Evolutionary conservation across 805 yeast species (phyloP), one percentile per base, ranked within the genome.

Genomic region (Kuraishia cidri): DNA sequence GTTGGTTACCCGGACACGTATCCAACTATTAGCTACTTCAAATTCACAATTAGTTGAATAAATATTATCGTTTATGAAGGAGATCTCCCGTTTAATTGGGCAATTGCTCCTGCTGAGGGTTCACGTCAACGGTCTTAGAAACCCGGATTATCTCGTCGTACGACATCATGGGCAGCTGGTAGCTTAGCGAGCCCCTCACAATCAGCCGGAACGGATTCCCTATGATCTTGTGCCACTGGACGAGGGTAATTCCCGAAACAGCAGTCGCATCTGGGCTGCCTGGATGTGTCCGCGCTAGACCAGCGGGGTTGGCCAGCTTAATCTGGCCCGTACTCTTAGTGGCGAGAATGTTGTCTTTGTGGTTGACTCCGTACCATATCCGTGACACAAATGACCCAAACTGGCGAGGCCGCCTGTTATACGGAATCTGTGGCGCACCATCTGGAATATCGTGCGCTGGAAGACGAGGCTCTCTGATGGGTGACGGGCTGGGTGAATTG

Each of bases 161-260:
- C 19, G 50, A 37, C 12, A 42, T 38, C 26, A 54, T 32, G 2
- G 62, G 60, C 11, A 56, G 31, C 12, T 40, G 42, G 33, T 56
- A 58, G 11, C 44, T 46, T 18, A 58, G 45, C 3, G 56, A 52
- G 2, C 62, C 62, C 33, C 62, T 37, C 9, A 56, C 34, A 5
- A 52, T 42, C 24, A 57, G 34, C 20, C 45, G 47, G 41, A 49
- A 55, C 2, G 41, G 36, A 16, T 45, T 40, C 27, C 45, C 50
- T 10, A 55, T 38, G 7, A 58, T 50, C 12, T 31, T 37, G 3
- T 44, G 26, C 60, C 60, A 54, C 4, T 23, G 27, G 6, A n/a
- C 23, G n/a, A n/a, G n/a, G 11, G 6, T 12, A 7, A 7, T 25
- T 6, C 28, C 16, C 8, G 7, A 7, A 20, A 10, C 7, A 7